Conservation (phyloP, 2,329 filamentous ascomycete species). For the Ophiostoma novo-ulmi region DNA sequence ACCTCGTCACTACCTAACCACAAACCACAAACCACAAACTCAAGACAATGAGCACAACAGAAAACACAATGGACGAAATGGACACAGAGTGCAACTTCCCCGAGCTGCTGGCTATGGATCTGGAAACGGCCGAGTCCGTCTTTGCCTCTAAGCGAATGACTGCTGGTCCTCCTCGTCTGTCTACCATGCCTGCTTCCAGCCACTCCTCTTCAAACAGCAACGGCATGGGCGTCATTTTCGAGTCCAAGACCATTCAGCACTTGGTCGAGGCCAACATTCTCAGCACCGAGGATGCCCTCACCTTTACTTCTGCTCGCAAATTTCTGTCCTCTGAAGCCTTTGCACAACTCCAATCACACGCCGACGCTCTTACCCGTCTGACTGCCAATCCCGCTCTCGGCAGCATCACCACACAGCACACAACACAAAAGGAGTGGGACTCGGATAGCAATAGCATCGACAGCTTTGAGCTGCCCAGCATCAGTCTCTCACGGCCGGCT, state of each 20-base stretch:
- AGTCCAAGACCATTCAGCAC: constrained; percentile 19
- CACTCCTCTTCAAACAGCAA: neutral
- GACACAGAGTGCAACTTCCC: constrained; percentile 44
- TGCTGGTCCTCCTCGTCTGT: constrained; percentile 41
- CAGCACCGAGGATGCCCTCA: constrained; percentile 2
- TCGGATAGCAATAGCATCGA: constrained; percentile 26
- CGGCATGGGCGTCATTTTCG: constrained; percentile 19
- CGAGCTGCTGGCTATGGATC: constrained; percentile 51
- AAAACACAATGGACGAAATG: constrained; percentile 25
- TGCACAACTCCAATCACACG: constrained; percentile 2
- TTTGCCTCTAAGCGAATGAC: constrained; percentile 51
- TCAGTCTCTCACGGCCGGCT: constrained; percentile 19
- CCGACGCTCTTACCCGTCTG: neutral
- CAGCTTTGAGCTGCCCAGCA: constrained; percentile 27
- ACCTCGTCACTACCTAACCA: neutral
- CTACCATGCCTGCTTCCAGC: neutral
- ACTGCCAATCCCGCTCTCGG: neutral
- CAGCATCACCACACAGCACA: neutral
- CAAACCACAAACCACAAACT: constrained; percentile 5
- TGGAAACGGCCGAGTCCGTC: constrained; percentile 45
- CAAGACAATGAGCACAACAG: constrained; percentile 1
- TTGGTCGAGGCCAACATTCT: constrained; percentile 10
- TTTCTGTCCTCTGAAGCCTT: constrained; percentile 12
- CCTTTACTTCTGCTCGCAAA: constrained; percentile 9
- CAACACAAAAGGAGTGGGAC: constrained; percentile 17